Base-by-base conservation (phyloP, 805 yeast genomes). In the Kodamaea neixiangensis region DNA sequence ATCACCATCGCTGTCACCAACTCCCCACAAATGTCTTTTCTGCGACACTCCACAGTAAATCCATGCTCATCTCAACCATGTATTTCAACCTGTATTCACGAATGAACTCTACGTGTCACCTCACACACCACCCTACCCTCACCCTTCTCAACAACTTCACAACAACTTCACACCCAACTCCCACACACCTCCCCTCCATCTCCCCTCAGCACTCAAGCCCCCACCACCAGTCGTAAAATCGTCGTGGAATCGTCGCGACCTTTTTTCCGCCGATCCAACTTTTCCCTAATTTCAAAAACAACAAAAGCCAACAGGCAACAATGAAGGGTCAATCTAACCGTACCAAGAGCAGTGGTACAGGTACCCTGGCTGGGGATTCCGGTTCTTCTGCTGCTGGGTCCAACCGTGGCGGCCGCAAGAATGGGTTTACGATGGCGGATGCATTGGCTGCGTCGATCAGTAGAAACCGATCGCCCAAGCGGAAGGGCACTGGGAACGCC, bases 331-430 rank as follows among this genome's bases (percentile, higher is more conserved):
- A 61, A 44, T 54, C 51, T 52, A 56, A 50, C 52, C 60, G 64
- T 49, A 41, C 46, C 31, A 34, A 45, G 40, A 44, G 34, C 45
- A 44, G 44, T 25, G 49, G 38, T 9, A 39, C 40, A 19, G 46
- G 44, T 21, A 31, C 33, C 39, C 11, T 14, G 46, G 17, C 45
- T 14, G 53, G 47, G 9, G 45, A 31, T 18, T 5, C 46, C 33
- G n/a, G 40, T 20, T n/a, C 45, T 13, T 39, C 41, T 21, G 14
- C 45, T 13, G 46, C 41, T 21, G 37, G 46, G 25, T 17, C 35
- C 29, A 18, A 40, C 35, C 5, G 22, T 15, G 50, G 43, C 13
- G 35, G 46, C 15, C 21, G 19, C 13, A 77, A 56, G 89, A 85
- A 57, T 75, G 88, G 44, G 15, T 41, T 37, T 17, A 31, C 49